Evolutionary conservation across 2,329 filamentous ascomycete species (phyloP), one percentile per base, ranked within the genome.

Genomic region (Pseudogymnoascus destructans): DNA sequence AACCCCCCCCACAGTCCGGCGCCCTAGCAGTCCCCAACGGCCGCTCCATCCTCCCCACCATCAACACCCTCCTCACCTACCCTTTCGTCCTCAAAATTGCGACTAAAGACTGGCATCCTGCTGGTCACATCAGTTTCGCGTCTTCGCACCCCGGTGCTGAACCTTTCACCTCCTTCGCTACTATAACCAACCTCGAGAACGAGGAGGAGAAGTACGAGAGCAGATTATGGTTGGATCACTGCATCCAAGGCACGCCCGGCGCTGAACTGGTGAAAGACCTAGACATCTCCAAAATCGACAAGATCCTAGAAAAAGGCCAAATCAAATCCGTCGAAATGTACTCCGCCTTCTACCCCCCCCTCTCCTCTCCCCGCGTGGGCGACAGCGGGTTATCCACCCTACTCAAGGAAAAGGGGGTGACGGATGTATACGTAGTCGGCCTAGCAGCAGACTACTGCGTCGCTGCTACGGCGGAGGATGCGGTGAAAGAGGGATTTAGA

Each of bases 381-480:
- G 81, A 84, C 65, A 84, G 80, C 66, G 83, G 84, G 11, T 74
- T 97, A 23, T 78, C 77, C 1, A 73, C 67, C 1, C 67, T 75
- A 54, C 70, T 98, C 64, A 76, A 70, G 57, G 75, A 74, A 2
- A 74, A 73, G 13, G 74, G 72, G 0, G 74, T 95, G 25, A 89
- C 87, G 5, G 80, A 95, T 69, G 87, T 96, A 5, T 96, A 85
- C 69, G 81, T 93, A 19, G 89, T 89, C 1, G 93, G 93, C 0
- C 69, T 98, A 58, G 92, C 93, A 3, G 84, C 82, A 15, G 93
- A 97, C 71, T 95, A 87, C 70, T 98, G 93, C 70, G 91, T 97
- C 58, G 85, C 82, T 68, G 79, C 73, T 62, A 95, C 90, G 13
- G 92, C 91, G 0, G 72, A 89, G 56, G 87, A 96, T 75, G 85